Evolutionary conservation across 202 grass and related monocot species (phyloP).

Genomic region (Bolboschoenoplectus hybrid): DNA sequence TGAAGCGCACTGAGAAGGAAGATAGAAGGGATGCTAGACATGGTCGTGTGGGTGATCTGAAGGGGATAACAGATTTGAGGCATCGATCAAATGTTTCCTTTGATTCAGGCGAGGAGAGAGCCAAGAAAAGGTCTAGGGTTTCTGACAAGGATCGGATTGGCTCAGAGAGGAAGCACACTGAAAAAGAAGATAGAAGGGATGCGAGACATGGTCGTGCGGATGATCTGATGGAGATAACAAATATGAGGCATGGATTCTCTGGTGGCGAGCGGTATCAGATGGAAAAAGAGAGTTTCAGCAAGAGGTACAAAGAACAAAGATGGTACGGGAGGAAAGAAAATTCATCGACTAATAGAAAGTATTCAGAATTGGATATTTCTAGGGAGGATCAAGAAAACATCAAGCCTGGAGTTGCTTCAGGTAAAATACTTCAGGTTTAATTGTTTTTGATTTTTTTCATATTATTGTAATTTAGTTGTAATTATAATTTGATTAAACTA

Average conservation of each 20-base stretch:
- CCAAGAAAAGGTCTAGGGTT: background rate
- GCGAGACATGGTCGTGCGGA: background rate
- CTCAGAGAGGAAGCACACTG: background rate
- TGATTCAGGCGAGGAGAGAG: background rate
- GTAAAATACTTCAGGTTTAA: background rate
- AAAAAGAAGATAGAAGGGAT: background rate
- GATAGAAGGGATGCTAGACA: background rate
- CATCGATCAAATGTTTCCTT: too few species aligned
- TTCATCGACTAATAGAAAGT: background rate
- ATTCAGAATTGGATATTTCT: background rate
- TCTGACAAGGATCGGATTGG: background rate
- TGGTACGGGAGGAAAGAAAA: background rate
- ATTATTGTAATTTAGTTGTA: background rate
- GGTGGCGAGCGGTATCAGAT: slow-evolving; percentile 12
- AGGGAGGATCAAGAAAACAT: background rate
- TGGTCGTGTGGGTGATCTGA: background rate
- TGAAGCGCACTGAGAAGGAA: background rate
- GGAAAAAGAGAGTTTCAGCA: background rate
- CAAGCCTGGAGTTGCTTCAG: background rate
- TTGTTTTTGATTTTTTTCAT: background rate
- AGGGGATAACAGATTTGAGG: background rate
- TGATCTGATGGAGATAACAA: background rate
- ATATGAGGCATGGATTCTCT: background rate
- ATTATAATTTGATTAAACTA: too few species aligned
- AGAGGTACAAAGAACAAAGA: background rate